phyloP scores from a whole-genome alignment of 1,139 yeast species.

The Candida sanyaensis region DNA sequence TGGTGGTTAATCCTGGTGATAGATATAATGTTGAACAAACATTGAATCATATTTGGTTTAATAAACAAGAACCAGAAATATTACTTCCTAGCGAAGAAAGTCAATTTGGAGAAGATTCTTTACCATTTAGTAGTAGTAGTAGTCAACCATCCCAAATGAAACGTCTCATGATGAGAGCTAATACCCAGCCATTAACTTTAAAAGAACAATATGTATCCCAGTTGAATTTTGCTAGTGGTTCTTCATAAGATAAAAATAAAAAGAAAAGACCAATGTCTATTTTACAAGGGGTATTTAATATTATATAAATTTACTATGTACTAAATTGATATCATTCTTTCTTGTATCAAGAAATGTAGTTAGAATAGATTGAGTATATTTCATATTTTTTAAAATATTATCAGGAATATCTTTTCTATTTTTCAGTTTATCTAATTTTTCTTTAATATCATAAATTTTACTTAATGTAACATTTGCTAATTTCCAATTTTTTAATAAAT shows the following conservation, averaged over 20 bases:
- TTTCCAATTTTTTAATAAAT: conserved; percentile 26
- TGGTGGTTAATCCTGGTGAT: conserved; percentile 57
- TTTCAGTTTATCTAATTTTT: conserved; percentile 12
- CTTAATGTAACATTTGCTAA: conserved; percentile 29
- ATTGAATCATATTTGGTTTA: conserved; percentile 60
- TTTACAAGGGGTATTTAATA: conserved; percentile 6
- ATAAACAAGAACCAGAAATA: conserved; percentile 3
- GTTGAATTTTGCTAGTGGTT: conserved; percentile 14
- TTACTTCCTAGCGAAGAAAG: conserved; percentile 7
- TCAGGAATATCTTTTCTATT: conserved; percentile 22
- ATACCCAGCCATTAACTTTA: conserved; percentile 37
- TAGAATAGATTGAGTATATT: conserved; percentile 26
- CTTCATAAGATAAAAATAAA: not conserved
- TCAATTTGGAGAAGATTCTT: conserved; percentile 6
- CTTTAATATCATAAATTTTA: conserved; percentile 28
- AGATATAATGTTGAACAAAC: conserved; percentile 56
- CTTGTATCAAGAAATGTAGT: conserved; percentile 35
- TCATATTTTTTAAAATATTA: conserved; percentile 25
- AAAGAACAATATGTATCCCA: conserved; percentile 35
- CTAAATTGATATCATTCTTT: conserved; percentile 16
- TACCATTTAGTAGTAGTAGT: not conserved
- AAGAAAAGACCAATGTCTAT: too few species aligned
- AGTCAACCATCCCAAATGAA: conserved; percentile 4
- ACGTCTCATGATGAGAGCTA: conserved; percentile 18
- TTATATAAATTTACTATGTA: conserved; percentile 6